A percentile compares a stretch with the other conserved stretches of the same genome.
Conservation (phyloP, 768 basidiomycete species). For the Neoboletus brunneissimus region DNA sequence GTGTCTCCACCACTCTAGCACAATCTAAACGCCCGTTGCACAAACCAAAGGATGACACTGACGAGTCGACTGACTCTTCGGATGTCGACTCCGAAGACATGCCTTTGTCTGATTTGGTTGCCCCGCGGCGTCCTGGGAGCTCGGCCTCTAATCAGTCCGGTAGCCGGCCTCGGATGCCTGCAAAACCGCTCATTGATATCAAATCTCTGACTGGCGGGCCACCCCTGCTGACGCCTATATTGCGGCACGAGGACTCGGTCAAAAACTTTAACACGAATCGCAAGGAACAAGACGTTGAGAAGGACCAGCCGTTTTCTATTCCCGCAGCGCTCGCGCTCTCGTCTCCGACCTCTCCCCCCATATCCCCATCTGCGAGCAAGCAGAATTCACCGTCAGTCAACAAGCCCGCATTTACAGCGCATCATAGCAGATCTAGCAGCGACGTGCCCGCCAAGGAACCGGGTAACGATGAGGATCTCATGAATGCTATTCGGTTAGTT, state of each 20-base stretch:
- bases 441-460: conserved; percentile 13
- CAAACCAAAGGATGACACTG: conserved; percentile 13
- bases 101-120: conserved; percentile 61
- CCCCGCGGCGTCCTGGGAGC: conserved; percentile 66
- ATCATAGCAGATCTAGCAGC: conserved; percentile 17
- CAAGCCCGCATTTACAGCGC: conserved; percentile 2
- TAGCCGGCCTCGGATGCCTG: conserved; percentile 30
- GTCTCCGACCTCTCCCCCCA: conserved; percentile 18
- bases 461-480: conserved; percentile 30
- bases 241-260: conserved; percentile 30
- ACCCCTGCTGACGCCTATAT: conserved; percentile 29
- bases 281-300: conserved; percentile 22
- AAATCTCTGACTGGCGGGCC: conserved; percentile 36
- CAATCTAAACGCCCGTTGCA: background rate
- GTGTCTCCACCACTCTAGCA: background rate
- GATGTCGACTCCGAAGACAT: conserved; percentile 54
- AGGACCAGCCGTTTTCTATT: conserved; percentile 31
- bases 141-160: conserved; percentile 39
- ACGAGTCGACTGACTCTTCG: conserved; percentile 31
- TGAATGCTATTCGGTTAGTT: conserved; percentile 32
- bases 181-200: conserved; percentile 45
- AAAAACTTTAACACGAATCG: conserved; percentile 21
- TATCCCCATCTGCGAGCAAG: conserved; percentile 14
- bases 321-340: conserved; percentile 24
- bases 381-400: background rate